phyloP scores from a whole-genome alignment of 768 basidiomycete genomes.

The Hemileccinum impolitum region DNA sequence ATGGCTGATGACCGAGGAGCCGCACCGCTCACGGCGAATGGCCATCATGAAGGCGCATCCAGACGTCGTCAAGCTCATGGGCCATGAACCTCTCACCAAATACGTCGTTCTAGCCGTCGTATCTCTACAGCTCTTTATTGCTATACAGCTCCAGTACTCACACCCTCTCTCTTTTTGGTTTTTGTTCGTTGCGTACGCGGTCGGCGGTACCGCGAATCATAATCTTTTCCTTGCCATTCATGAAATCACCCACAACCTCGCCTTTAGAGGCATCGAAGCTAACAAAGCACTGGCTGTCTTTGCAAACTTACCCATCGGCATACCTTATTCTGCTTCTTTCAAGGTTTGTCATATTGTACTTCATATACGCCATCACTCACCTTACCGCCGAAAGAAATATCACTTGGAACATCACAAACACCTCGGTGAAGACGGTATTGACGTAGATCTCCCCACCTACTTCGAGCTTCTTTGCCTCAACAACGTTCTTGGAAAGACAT shows the following conservation, averaged over 20 bases:
- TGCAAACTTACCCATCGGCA: slow-evolving; percentile 89
- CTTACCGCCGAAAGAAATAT: slow-evolving; percentile 54
- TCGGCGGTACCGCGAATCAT: slow-evolving; percentile 96
- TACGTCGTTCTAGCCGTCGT: slow-evolving; percentile 86
- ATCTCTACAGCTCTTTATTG: slow-evolving; percentile 62
- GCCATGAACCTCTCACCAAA: slow-evolving; percentile 88
- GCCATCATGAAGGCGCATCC: slow-evolving; percentile 95
- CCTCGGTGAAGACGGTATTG: slow-evolving; percentile 92
- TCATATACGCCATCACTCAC: slow-evolving; percentile 1
- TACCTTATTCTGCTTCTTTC: slow-evolving; percentile 95
- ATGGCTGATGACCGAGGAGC: slow-evolving; percentile 98
- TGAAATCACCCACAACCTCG: slow-evolving; percentile 97
- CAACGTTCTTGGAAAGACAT: slow-evolving; percentile 96
- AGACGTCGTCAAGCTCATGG: slow-evolving; percentile 96
- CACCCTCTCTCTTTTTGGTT: slow-evolving; percentile 70
- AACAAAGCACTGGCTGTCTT: slow-evolving; percentile 90
- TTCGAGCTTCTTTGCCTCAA: slow-evolving; percentile 84
- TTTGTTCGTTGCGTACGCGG: slow-evolving; percentile 70
- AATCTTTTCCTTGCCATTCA: slow-evolving; percentile 98
- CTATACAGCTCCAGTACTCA: slow-evolving; percentile 63
- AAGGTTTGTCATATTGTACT: slow-evolving; percentile 51
- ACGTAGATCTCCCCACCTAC: slow-evolving; percentile 89
- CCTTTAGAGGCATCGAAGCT: slow-evolving; percentile 74
- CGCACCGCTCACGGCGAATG: slow-evolving; percentile 83
- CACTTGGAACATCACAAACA: slow-evolving; percentile 97